Evolutionary conservation across 2,329 filamentous ascomycete genomes (phyloP), one percentile per base, ranked within the genome.

Genomic region (Rugonectria rugulosa): DNA sequence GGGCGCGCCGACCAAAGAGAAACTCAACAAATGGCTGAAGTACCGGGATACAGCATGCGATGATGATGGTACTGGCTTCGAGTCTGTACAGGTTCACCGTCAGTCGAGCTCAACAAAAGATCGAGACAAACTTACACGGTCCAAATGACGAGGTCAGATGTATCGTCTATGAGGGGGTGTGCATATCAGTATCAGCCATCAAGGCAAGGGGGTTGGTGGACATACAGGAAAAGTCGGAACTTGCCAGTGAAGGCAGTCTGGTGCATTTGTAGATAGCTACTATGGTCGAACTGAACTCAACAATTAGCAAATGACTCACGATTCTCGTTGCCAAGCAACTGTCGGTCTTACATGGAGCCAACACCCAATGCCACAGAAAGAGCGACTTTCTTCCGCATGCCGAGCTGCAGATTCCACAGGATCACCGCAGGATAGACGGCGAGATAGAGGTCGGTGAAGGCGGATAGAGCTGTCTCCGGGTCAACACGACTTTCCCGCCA

Each of bases 111-210:
- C 23, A 8, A 8, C 23, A 45, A 15, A 2, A 1, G 21, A 41
- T 15, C 6, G 14, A 7, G n/a, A 3, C 12, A 0, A 9, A 45
- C 64, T 68, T 70, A 78, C 76, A 72, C 70, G 6, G 77, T 79
- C 77, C 78, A 81, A 23, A 79, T 72, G 1, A 78, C 69, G 4
- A 79, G 66, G n/a, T 78, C 75, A 0, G 72, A 71, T 4, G 75
- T 78, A 17, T 72, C 70, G 11, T 63, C 61, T 63, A n/a, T 26
- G 0, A 4, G 26, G 2, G 20, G 24, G 8, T 6, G 10, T 17
- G 12, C 60, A 11, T 2, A 20, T 46, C 14, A 15, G 10, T 19
- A 19, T 10, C 3, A 1, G 6, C 6, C 0, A 5, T 4, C 11
- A 34, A 23, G 3, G 2, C 1, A n/a, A n/a, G n/a, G n/a, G n/a